Conservation (phyloP, 2,329 filamentous ascomycete genomes). For the Beauveria australis region DNA sequence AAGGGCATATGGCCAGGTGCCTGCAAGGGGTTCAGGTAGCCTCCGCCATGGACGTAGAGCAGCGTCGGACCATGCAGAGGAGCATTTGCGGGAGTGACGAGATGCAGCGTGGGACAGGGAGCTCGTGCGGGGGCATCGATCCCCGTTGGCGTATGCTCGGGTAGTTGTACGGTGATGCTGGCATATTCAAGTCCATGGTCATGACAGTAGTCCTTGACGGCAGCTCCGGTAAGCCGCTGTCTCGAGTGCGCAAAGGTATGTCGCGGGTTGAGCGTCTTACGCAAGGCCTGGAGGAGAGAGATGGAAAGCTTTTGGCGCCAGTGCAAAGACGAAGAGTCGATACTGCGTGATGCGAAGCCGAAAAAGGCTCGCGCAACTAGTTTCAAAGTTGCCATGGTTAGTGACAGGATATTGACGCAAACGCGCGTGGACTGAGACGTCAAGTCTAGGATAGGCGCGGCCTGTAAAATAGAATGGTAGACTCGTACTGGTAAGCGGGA, state of each 20-base stretch:
- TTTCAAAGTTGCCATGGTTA: not conserved
- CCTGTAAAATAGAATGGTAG: not conserved
- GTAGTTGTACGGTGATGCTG: not conserved
- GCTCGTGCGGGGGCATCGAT: too few species aligned
- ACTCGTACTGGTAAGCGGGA: not conserved
- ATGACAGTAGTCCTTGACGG: not conserved
- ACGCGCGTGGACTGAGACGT: not conserved
- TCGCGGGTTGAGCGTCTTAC: not conserved
- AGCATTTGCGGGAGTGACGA: not conserved
- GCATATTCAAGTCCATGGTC: not conserved
- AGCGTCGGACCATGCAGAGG: not conserved
- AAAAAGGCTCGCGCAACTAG: not conserved
- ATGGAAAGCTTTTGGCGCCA: not conserved
- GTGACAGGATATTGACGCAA: not conserved
- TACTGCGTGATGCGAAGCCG: not conserved
- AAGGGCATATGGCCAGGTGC: conserved; percentile 1
- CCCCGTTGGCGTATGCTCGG: not conserved
- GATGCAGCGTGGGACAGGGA: not conserved
- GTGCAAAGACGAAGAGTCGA: not conserved
- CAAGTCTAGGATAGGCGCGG: not conserved
- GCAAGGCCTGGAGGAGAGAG: not conserved
- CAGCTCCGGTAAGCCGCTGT: not conserved
- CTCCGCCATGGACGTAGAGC: not conserved
- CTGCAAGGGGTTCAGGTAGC: not conserved
- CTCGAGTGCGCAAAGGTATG: not conserved